Base-by-base conservation (phyloP, 257 asterid genomes). In the Petunia secreta region DNA sequence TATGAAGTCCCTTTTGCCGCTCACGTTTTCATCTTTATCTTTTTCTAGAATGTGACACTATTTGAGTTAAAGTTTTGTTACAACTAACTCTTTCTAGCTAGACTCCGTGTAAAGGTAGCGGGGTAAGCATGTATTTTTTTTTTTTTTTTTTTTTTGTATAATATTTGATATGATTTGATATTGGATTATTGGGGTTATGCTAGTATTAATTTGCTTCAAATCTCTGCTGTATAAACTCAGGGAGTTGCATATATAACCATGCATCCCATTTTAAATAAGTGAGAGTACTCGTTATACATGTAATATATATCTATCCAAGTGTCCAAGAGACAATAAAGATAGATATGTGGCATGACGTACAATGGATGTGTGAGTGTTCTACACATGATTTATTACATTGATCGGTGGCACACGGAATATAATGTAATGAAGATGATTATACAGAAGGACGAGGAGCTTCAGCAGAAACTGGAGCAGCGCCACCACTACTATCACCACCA, bases 391-490 rank as follows among this genome's bases (percentile, higher is more conserved):
- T 71, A 71, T 71, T 71, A 2, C 55, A 50, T 50, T 10, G 4
- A 13, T 50, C 55, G 4, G 44, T n/a, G 36, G 13, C 44, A 71
- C 77, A 2, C 4, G 7, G 7, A 25, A 46, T 46, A 2, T 25
- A 69, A 48, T 11, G 10, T 46, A 71, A 5, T 71, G 44, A 71
- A 34, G 50, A 5, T 71, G 44, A 71, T 10, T 48, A 71, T 71
- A 46, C 41, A 71, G 77, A 48, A 71, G 60, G 77, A 71, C 58
- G 9, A 16, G 76, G 76, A 9, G 57, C 58, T 44, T n/a, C 75
- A n/a, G 34, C 54, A 43, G 75, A 8, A 8, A 7, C 55, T 43
- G 74, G 74, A 66, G n/a, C 73, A 63, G 39, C 25, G 9, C 40
- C 36, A 6, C 55, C 39, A 0, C 57, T 25, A 25, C 25, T 25